phyloP scores from a whole-genome alignment of 345 rosid species.

The Microthlaspi erraticum region DNA sequence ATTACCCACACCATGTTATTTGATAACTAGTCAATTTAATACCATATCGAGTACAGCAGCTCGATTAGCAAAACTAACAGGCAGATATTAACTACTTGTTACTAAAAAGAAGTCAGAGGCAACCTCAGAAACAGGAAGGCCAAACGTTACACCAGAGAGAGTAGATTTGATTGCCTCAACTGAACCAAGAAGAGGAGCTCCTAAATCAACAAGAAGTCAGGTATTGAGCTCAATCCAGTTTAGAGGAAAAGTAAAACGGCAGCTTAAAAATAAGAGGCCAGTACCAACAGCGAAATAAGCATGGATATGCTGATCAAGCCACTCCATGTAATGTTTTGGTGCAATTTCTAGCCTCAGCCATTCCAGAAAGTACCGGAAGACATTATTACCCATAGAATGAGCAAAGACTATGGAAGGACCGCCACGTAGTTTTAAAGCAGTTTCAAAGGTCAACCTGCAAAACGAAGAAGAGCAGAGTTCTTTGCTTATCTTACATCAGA shows the following conservation, averaged over 20 bases:
- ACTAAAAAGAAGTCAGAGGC: slow-evolving; percentile 43
- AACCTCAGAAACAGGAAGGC: slow-evolving; percentile 98
- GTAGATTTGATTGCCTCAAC: slow-evolving; percentile 74
- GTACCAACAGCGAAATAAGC: slow-evolving; percentile 97
- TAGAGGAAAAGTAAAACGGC: slow-evolving; percentile 16
- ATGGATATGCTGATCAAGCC: slow-evolving; percentile 95
- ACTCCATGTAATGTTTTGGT: slow-evolving; percentile 80
- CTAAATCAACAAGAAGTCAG: slow-evolving; percentile 50
- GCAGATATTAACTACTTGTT: background rate
- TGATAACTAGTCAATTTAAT: slow-evolving; percentile 19
- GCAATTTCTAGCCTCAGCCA: slow-evolving; percentile 99
- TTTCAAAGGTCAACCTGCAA: slow-evolving; percentile 91
- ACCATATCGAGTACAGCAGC: slow-evolving; percentile 17
- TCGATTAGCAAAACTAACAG: slow-evolving; percentile 6
- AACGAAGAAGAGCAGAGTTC: slow-evolving; percentile 4
- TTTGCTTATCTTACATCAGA: slow-evolving; percentile 1
- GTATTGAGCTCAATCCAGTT: slow-evolving; percentile 26
- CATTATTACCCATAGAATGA: slow-evolving; percentile 96
- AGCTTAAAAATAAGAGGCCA: slow-evolving; percentile 31
- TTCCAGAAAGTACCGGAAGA: slow-evolving; percentile 94
- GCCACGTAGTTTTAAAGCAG: slow-evolving; percentile 87
- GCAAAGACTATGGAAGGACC: slow-evolving; percentile 96
- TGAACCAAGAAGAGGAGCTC: slow-evolving; percentile 97
- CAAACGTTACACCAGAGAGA: slow-evolving; percentile 85
- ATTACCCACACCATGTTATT: slow-evolving; percentile 15